Conservation (phyloP, 306 rosid species). For the Malus sieversii region DNA sequence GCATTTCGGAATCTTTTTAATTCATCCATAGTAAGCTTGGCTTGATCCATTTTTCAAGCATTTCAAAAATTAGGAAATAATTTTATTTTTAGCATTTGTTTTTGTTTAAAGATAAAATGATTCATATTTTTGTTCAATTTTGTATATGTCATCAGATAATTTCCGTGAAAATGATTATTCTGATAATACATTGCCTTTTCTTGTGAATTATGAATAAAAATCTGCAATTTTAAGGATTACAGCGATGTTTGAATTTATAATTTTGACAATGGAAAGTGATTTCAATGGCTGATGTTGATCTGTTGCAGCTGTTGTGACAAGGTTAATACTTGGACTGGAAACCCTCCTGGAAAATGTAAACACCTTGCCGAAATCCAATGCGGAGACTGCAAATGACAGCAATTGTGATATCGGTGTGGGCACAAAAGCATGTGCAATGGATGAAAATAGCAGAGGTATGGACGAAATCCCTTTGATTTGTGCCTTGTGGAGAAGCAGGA, state of each 20-base stretch:
- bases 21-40: not conserved
- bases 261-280: not conserved
- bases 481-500: not conserved
- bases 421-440: slow-evolving; percentile 21
- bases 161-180: not conserved
- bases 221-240: not conserved
- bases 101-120: not conserved
- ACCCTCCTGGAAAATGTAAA: slow-evolving; percentile 25
- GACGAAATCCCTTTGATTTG: not conserved
- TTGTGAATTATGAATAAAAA: not conserved
- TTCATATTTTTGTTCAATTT: not conserved
- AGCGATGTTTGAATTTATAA: not conserved
- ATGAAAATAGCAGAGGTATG: slow-evolving; percentile 33
- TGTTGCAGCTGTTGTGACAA: slow-evolving; percentile 40
- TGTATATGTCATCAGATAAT: not conserved
- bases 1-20: not conserved
- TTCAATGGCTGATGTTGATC: not conserved
- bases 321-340: slow-evolving; percentile 29
- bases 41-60: not conserved
- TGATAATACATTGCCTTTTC: no score
- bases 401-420: not conserved
- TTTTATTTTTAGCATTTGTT: not conserved
- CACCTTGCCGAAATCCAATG: slow-evolving; percentile 24
- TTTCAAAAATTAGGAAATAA: not conserved
- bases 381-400: not conserved